Evolutionary conservation across 768 basidiomycete species (phyloP).

Genomic region (Neoboletus subvelutipes): DNA sequence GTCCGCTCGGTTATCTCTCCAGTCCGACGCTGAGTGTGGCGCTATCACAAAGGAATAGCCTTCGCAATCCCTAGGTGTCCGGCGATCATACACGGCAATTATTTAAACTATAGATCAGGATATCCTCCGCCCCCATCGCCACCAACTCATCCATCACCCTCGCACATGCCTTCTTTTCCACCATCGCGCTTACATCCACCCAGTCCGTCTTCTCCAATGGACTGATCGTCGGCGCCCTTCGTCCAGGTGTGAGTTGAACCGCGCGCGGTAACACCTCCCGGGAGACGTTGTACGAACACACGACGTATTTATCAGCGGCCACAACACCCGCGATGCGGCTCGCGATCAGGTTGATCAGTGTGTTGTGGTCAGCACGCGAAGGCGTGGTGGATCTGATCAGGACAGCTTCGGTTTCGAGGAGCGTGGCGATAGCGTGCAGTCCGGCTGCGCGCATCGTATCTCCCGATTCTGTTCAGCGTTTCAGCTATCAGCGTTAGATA

Average conservation of each 20-base stretch:
- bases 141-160: constrained; percentile 87
- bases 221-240: constrained; percentile 85
- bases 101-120: constrained; percentile 84
- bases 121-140: constrained; percentile 83
- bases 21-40: not conserved
- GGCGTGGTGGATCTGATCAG: constrained; percentile 77
- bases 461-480: constrained; percentile 74
- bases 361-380: constrained; percentile 60
- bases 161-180: constrained; percentile 78
- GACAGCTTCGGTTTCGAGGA: constrained; percentile 87
- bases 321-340: constrained; percentile 90
- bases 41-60: not conserved
- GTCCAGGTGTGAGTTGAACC: constrained; percentile 77
- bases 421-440: constrained; percentile 86
- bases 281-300: constrained; percentile 91
- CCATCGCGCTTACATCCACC: constrained; percentile 93
- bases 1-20: no score
- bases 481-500: not conserved
- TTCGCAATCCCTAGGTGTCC: no score
- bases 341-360: constrained; percentile 77
- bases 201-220: constrained; percentile 81
- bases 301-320: constrained; percentile 81
- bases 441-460: constrained; percentile 99
- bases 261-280: constrained; percentile 63
- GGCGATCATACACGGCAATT: constrained; percentile 80